Percentiles rank a stretch among this genome's conserved stretches.
Evolutionary conservation across 352 stramenopile genomes (phyloP).

Genomic region (Phytophthora quininea): DNA sequence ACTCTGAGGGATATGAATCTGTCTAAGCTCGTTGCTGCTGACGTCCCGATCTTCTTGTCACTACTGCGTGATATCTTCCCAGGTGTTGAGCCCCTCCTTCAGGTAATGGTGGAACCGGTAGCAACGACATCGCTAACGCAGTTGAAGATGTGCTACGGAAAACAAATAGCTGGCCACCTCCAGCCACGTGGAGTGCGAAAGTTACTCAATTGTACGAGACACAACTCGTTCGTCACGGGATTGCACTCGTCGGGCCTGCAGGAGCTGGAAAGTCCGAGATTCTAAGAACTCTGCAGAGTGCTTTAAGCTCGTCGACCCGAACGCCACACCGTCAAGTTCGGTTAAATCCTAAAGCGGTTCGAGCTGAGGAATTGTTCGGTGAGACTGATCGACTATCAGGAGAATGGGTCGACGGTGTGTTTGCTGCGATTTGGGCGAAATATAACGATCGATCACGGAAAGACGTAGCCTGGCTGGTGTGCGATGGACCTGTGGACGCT

Average conservation of each 20-base stretch:
- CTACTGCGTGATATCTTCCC: conserved; percentile 91
- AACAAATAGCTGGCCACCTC: conserved; percentile 33
- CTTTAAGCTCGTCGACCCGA: conserved; percentile 60
- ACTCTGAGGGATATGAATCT: conserved; percentile 95
- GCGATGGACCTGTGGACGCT: conserved; percentile 93
- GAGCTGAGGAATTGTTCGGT: conserved; percentile 82
- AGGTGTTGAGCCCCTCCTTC: conserved; percentile 52
- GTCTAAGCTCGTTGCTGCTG: conserved; percentile 92
- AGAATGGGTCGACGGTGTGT: conserved; percentile 80
- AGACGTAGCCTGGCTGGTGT: conserved; percentile 92
- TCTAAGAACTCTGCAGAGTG: conserved; percentile 68
- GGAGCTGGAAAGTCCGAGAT: conserved; percentile 83
- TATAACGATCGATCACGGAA: conserved; percentile 86
- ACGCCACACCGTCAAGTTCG: conserved; percentile 78
- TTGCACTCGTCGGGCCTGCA: conserved; percentile 90
- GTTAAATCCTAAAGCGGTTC: conserved; percentile 86
- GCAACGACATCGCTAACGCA: conserved; percentile 74
- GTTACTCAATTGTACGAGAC: conserved; percentile 94
- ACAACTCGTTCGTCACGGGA: conserved; percentile 92
- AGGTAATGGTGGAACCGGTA: conserved; percentile 10
- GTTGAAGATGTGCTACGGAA: conserved; percentile 80
- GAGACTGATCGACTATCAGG: conserved; percentile 79
- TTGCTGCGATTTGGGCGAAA: conserved; percentile 87
- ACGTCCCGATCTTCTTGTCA: conserved; percentile 93
- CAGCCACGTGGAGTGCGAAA: conserved; percentile 83